Evolutionary conservation across 805 yeast genomes (phyloP).

Genomic region (Schwanniomyces sp.): DNA sequence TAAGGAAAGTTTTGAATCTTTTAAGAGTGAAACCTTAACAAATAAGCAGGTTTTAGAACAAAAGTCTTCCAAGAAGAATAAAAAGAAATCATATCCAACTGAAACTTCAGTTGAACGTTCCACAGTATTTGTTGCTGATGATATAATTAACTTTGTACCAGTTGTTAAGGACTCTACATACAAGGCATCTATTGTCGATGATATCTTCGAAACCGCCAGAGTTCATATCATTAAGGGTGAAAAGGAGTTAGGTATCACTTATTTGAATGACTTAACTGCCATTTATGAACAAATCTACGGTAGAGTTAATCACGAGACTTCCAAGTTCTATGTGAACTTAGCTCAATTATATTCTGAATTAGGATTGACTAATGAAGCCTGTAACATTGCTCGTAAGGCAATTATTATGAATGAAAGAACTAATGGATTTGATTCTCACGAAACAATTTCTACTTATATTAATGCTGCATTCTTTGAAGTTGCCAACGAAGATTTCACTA

Average conservation of each 20-base stretch:
- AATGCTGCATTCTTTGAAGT: constrained; percentile 76
- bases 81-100: constrained; percentile 23
- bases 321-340: constrained; percentile 62
- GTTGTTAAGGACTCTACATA: constrained; percentile 69
- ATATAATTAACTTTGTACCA: constrained; percentile 71
- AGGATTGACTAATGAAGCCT: constrained; percentile 57
- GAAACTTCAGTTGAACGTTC: constrained; percentile 16
- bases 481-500: constrained; percentile 53
- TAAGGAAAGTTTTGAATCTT: constrained; percentile 34
- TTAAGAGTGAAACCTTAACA: constrained; percentile 23
- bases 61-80: constrained; percentile 24
- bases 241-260: constrained; percentile 56
- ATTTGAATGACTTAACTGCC: constrained; percentile 67
- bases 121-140: constrained; percentile 56
- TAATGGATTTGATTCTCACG: constrained; percentile 77
- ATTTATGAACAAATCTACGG: constrained; percentile 86
- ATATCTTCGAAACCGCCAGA: constrained; percentile 68
- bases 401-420: constrained; percentile 75
- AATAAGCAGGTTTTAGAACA: constrained; percentile 10
- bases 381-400: constrained; percentile 65
- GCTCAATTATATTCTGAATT: constrained; percentile 67
- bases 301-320: constrained; percentile 73
- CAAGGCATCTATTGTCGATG: constrained; percentile 68
- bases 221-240: constrained; percentile 40
- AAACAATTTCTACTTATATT: constrained; percentile 66